phyloP scores from a whole-genome alignment of 1,284 basidiomycete species.

The Exobasidium rhododendri region DNA sequence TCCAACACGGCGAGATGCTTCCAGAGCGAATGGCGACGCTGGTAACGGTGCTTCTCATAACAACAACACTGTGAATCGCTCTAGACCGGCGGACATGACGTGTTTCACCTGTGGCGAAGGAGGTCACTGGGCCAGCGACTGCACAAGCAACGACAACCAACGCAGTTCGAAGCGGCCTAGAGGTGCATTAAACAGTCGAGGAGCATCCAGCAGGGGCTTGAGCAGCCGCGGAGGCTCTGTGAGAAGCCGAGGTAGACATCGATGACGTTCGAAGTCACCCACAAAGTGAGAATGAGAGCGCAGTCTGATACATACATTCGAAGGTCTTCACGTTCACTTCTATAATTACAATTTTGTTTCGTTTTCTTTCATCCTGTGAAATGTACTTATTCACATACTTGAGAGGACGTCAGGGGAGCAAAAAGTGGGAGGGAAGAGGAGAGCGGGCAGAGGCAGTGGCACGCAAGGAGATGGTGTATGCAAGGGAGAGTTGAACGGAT shows the following conservation, averaged over 20 bases:
- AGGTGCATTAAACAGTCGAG: not conserved
- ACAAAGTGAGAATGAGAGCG: no score
- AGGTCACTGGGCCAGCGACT: constrained; percentile 57
- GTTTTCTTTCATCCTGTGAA: no score
- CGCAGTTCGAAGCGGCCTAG: not conserved
- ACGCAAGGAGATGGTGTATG: no score
- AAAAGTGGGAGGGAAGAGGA: no score
- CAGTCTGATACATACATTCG: no score
- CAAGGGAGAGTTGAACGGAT: no score
- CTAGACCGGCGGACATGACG: constrained; percentile 18
- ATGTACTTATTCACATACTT: no score
- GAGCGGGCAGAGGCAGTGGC: no score
- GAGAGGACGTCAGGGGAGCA: no score
- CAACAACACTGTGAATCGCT: not conserved
- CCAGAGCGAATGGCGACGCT: constrained; percentile 11
- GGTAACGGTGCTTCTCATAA: constrained; percentile 8
- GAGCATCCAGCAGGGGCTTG: not conserved
- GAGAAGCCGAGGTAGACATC: constrained; percentile 1
- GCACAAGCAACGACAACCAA: constrained; percentile 1
- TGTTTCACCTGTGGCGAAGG: constrained; percentile 55
- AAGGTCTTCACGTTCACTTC: no score
- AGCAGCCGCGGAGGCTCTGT: not conserved
- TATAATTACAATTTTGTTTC: no score
- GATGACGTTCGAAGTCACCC: no score
- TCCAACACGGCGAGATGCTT: constrained; percentile 26